A percentile compares a stretch with the other conserved stretches of the same genome.
These are phyloP conservation scores for Lactarius sanguifluus DNA, from an alignment of 768 basidiomycete genomes.

Conservation along the genomic window DNA sequence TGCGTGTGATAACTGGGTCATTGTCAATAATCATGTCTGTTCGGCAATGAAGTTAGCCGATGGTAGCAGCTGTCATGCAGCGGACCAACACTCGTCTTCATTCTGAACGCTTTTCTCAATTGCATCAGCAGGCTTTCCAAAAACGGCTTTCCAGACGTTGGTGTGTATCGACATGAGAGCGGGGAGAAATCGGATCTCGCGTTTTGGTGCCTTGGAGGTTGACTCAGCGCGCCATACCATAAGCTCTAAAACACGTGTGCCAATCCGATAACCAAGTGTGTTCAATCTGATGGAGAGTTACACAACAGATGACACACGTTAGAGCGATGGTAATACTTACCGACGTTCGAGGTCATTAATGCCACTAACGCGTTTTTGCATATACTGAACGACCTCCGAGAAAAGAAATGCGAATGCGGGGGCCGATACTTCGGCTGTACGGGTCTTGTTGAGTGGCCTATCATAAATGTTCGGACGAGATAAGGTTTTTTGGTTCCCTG, in stretches of 20 bases:
- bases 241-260: constrained; percentile 82
- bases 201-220: constrained; percentile 84
- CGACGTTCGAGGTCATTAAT: constrained; percentile 94
- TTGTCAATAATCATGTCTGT: constrained; percentile 98
- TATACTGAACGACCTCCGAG: constrained; percentile 92
- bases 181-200: constrained; percentile 87
- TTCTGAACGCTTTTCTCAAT: constrained; percentile 97
- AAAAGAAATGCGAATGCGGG: constrained; percentile 88
- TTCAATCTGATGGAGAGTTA: constrained; percentile 61
- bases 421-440: constrained; percentile 77
- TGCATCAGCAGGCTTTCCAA: constrained; percentile 90
- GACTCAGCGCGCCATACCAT: constrained; percentile 79
- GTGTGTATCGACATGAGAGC: constrained; percentile 93
- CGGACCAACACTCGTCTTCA: constrained; percentile 83
- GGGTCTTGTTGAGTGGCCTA: constrained; percentile 83
- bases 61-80: constrained; percentile 4
- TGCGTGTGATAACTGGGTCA: constrained; percentile 86
- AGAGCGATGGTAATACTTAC: constrained; percentile 44
- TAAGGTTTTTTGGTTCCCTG: constrained; percentile 39
- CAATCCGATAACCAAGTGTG: constrained; percentile 90
- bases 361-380: constrained; percentile 91
- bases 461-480: constrained; percentile 83
- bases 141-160: constrained; percentile 92
- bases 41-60: constrained; percentile 16
- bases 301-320: constrained; percentile 12